Evolutionary conservation across 2,329 filamentous ascomycete species (phyloP).

Genomic region (Cercospora sesami): DNA sequence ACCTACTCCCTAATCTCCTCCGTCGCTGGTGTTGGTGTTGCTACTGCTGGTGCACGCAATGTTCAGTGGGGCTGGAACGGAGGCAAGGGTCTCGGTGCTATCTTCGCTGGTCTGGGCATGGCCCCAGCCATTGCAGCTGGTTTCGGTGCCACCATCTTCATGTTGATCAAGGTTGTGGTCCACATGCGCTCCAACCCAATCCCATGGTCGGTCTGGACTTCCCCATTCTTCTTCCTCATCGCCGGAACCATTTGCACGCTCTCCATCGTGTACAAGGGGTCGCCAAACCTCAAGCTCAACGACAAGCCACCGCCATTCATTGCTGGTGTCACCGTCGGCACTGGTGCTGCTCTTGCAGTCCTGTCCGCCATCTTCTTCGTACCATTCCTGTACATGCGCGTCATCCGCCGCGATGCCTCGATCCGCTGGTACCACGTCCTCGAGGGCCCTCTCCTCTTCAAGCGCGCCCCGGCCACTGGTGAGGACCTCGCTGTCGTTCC

Average conservation of each 20-base stretch:
- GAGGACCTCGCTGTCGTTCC: slow-evolving; percentile 63
- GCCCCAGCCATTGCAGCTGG: slow-evolving; percentile 51
- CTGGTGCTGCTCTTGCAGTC: slow-evolving; percentile 37
- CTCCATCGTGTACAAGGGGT: slow-evolving; percentile 58
- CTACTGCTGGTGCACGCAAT: slow-evolving; percentile 49
- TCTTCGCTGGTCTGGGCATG: slow-evolving; percentile 49
- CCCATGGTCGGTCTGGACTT: slow-evolving; percentile 51
- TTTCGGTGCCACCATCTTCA: slow-evolving; percentile 54
- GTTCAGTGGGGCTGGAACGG: slow-evolving; percentile 47
- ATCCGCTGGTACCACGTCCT: slow-evolving; percentile 39
- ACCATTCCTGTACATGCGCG: slow-evolving; percentile 37
- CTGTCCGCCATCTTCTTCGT: slow-evolving; percentile 48
- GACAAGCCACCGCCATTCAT: slow-evolving; percentile 47
- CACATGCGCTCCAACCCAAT: slow-evolving; percentile 53
- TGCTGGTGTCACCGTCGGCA: slow-evolving; percentile 53
- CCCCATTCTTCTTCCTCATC: slow-evolving; percentile 52
- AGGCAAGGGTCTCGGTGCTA: slow-evolving; percentile 49
- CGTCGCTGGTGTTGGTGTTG: slow-evolving; percentile 61
- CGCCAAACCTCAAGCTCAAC: slow-evolving; percentile 48
- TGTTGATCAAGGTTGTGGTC: slow-evolving; percentile 52
- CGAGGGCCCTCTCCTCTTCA: slow-evolving; percentile 44
- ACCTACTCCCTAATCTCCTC: slow-evolving; percentile 63
- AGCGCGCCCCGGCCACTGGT: slow-evolving; percentile 54
- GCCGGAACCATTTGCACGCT: slow-evolving; percentile 55
- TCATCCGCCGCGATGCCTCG: slow-evolving; percentile 39